Percentiles rank a stretch among this genome's conserved stretches.
phyloP scores from a whole-genome alignment of 2,329 filamentous ascomycete species.

The Incumbomyces delicatus region DNA sequence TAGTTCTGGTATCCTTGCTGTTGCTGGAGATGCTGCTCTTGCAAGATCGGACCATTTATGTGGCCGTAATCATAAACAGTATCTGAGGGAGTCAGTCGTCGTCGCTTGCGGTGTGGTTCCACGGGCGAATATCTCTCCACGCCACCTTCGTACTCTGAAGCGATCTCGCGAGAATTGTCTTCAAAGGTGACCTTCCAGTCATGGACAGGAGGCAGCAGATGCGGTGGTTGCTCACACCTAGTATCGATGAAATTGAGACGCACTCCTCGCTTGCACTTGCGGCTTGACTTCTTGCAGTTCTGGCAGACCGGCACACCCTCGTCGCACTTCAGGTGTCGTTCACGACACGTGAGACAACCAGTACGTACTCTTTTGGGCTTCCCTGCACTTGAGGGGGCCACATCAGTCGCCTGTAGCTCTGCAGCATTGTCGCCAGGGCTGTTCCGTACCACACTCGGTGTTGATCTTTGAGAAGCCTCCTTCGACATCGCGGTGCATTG shows the following conservation, averaged over 20 bases:
- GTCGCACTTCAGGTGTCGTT: conserved; percentile 85
- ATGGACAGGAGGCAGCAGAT: conserved; percentile 46
- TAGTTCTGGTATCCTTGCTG: conserved; percentile 24
- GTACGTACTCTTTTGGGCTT: conserved; percentile 84
- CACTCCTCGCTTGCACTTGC: conserved; percentile 75
- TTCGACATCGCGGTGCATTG: conserved; percentile 11
- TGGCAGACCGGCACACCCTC: conserved; percentile 57
- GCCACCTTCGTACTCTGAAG: conserved; percentile 79
- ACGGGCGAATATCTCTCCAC: conserved; percentile 58
- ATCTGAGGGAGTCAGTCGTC: conserved; percentile 16
- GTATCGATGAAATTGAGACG: conserved; percentile 87
- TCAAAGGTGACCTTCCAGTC: conserved; percentile 70
- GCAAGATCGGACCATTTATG: conserved; percentile 27
- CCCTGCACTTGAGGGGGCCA: conserved; percentile 10
- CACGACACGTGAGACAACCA: conserved; percentile 80
- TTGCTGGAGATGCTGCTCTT: conserved; percentile 40
- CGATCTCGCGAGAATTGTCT: conserved; percentile 83
- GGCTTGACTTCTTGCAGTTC: conserved; percentile 81
- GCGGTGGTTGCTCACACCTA: conserved; percentile 56
- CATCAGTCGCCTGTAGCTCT: conserved; percentile 8
- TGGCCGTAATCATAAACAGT: conserved; percentile 26
- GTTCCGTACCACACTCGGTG: conserved; percentile 14
- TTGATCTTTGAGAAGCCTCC: conserved; percentile 17
- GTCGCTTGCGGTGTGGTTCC: conserved; percentile 29
- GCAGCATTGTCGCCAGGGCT: conserved; percentile 13